These are phyloP conservation scores for Lotmaria passim DNA, from an alignment of 208 protist species.

Conservation along the genomic window DNA sequence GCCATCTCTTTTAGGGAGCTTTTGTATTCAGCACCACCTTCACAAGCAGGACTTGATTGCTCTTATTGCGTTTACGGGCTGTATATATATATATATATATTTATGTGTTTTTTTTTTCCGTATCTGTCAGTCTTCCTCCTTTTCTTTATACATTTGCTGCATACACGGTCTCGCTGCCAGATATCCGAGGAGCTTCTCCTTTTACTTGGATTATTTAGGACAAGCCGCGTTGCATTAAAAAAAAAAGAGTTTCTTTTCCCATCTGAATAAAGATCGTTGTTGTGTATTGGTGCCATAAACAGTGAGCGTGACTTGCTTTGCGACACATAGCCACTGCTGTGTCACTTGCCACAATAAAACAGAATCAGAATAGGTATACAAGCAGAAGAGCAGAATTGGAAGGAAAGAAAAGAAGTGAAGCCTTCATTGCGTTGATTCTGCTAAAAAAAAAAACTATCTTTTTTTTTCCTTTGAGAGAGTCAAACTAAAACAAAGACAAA, in stretches of 20 bases:
- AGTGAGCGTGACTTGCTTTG: background rate
- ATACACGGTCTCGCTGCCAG: background rate
- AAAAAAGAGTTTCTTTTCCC: no score
- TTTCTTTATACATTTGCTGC: background rate
- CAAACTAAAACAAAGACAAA: no score
- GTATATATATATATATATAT: conserved; percentile 2
- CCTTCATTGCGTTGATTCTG: no score
- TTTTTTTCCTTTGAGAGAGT: no score
- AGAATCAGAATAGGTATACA: background rate
- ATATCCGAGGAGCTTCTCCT: background rate
- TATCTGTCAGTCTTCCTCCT: background rate
- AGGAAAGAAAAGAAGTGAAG: background rate
- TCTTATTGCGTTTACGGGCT: background rate
- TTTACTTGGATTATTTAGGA: background rate
- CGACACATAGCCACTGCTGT: no score
- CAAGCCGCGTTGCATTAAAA: background rate
- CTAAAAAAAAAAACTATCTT: no score
- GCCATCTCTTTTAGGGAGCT: no score
- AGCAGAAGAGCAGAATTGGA: background rate
- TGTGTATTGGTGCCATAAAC: no score
- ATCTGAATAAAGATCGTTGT: no score
- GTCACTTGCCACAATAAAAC: no score
- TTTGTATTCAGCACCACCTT: no score
- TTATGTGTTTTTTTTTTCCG: background rate
- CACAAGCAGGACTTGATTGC: no score